phyloP scores from a whole-genome alignment of 2,329 filamentous ascomycete species.

The Talaromyces sp. region DNA sequence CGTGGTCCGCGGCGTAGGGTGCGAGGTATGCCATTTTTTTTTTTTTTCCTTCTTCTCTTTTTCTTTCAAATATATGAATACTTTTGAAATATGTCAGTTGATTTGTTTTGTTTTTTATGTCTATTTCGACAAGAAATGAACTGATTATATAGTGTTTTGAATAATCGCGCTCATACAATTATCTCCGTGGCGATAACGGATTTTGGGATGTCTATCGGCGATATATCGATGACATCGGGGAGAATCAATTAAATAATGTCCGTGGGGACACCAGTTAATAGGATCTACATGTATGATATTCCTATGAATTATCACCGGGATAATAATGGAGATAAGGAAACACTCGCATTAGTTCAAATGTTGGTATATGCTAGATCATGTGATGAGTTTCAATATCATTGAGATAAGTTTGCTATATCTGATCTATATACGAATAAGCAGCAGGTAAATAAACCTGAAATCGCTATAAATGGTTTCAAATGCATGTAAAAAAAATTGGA shows the following conservation, averaged over 20 bases:
- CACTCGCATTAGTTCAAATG: background rate
- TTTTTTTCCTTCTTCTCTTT: background rate
- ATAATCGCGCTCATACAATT: background rate
- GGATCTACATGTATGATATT: too few relatives aligned
- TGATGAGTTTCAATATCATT: background rate
- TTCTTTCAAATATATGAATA: background rate
- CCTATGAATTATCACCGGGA: too few relatives aligned
- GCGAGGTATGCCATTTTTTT: constrained; percentile 4
- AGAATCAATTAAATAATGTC: background rate
- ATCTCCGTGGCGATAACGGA: background rate
- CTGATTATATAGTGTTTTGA: background rate
- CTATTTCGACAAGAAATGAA: background rate
- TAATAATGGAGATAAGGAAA: background rate
- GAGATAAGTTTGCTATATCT: background rate
- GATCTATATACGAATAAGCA: background rate
- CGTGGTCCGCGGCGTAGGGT: constrained; percentile 9
- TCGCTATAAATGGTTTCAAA: background rate
- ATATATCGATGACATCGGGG: background rate
- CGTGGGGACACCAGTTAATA: background rate
- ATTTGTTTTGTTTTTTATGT: background rate
- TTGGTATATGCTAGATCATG: background rate
- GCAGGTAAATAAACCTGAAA: background rate
- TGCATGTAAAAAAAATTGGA: background rate
- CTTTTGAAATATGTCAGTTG: background rate
- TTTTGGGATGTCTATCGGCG: background rate